phyloP scores from a whole-genome alignment of 208 protist species.

The Jaenimonas drosophilae region DNA sequence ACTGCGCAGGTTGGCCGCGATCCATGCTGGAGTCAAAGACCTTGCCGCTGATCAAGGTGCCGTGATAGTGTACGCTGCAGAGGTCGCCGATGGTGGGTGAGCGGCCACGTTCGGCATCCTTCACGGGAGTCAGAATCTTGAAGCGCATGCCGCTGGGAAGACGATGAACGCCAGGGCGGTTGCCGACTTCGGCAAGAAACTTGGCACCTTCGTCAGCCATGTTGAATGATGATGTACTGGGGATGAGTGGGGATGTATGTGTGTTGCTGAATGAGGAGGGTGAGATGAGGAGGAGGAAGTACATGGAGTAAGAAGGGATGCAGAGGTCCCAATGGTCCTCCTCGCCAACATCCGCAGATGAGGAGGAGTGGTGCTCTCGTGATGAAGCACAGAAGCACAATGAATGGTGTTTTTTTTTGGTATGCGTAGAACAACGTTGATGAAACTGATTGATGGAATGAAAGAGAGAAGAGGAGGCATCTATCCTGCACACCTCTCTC shows the following conservation, averaged over 20 bases:
- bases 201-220: slow-evolving; percentile 14
- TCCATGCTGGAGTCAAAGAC: slow-evolving; percentile 88
- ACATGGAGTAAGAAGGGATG: no score
- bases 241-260: no score
- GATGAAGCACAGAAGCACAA: slow-evolving; percentile 3
- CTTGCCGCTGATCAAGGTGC: slow-evolving; percentile 73
- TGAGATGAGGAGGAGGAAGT: no score
- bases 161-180: slow-evolving; percentile 25
- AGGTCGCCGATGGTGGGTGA: slow-evolving; percentile 30
- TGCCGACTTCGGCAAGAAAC: slow-evolving; percentile 37
- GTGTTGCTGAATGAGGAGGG: no score
- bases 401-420: no score
- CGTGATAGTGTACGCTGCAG: slow-evolving; percentile 88
- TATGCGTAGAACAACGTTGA: background rate
- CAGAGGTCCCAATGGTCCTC: no score
- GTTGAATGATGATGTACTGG: no score
- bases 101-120: slow-evolving; percentile 14
- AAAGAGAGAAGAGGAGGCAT: no score
- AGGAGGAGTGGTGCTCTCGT: no score
- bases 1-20: slow-evolving; percentile 75
- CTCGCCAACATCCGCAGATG: no score
- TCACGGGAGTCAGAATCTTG: slow-evolving; percentile 41
- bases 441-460: background rate
- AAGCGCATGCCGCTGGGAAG: slow-evolving; percentile 76
- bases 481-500: no score